A percentile compares a stretch with the other conserved stretches of the same genome.
These are phyloP conservation scores for Vitis hybrid DNA, from an alignment of 177 flowering plant genomes.

Conservation along the genomic window DNA sequence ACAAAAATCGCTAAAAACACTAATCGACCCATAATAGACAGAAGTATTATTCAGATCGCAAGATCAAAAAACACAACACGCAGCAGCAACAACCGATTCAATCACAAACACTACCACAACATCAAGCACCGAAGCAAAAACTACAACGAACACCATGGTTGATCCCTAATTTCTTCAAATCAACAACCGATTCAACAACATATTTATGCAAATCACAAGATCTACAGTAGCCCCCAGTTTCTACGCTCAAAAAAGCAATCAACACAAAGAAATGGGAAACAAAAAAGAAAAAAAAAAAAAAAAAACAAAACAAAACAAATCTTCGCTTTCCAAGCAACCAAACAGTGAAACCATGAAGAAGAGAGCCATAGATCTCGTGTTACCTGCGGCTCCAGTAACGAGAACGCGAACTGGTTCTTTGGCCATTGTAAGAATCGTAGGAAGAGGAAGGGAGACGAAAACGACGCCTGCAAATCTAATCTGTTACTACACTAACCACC, in stretches of 20 bases:
- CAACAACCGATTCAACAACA: background rate
- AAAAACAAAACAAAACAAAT: too few species aligned
- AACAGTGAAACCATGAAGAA: background rate
- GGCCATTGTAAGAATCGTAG: conserved; percentile 22
- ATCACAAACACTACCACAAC: conserved; percentile 22
- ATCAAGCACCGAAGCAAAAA: conserved; percentile 86
- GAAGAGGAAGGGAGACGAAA: background rate
- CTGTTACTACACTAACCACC: too few species aligned
- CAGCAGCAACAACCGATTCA: conserved; percentile 11
- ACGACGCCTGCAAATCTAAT: too few species aligned
- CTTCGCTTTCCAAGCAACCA: background rate
- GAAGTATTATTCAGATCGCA: background rate
- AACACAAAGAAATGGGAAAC: background rate
- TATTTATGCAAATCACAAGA: background rate
- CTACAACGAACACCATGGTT: conserved; percentile 31
- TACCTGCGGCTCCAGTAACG: conserved; percentile 54
- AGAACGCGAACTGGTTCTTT: conserved; percentile 29
- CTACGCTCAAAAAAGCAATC: conserved; percentile 30
- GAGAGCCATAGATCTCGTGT: too few species aligned
- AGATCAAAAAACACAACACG: conserved; percentile 1
- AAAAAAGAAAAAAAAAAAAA: too few species aligned
- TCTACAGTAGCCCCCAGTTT: conserved; percentile 4
- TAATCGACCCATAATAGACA: too few species aligned
- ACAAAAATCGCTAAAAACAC: too few species aligned
- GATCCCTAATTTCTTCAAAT: conserved; percentile 28